Percentiles rank a stretch among this genome's conserved stretches.
Conservation (phyloP, 108 stramenopile species). For the Nitzschia palea region DNA sequence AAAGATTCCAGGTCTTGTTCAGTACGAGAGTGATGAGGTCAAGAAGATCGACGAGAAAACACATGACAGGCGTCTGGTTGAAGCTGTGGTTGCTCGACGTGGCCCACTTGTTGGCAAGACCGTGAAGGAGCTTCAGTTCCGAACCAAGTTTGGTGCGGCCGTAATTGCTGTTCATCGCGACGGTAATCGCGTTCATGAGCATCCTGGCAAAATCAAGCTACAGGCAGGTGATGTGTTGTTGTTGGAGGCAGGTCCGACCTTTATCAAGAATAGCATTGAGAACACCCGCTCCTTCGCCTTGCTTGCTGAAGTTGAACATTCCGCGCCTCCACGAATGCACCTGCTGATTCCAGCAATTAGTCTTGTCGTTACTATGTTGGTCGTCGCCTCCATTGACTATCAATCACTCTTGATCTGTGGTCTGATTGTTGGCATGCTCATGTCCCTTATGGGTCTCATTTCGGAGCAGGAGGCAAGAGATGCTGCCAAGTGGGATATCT, state of each 20-base stretch:
- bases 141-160: conserved; percentile 81
- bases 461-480: conserved; percentile 83
- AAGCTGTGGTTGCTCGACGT: conserved; percentile 79
- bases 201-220: conserved; percentile 80
- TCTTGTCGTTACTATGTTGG: conserved; percentile 56
- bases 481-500: conserved; percentile 83
- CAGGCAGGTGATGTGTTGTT: conserved; percentile 85
- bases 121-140: conserved; percentile 67
- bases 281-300: conserved; percentile 75
- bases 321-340: conserved; percentile 72
- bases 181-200: conserved; percentile 73
- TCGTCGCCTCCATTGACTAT: conserved; percentile 44
- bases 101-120: conserved; percentile 80
- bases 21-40: conserved; percentile 66
- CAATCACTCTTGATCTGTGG: conserved; percentile 60
- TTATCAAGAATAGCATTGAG: conserved; percentile 54
- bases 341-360: conserved; percentile 67
- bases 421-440: conserved; percentile 54
- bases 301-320: conserved; percentile 81
- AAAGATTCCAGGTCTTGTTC: conserved; percentile 80
- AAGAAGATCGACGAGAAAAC: conserved; percentile 69
- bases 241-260: conserved; percentile 83
- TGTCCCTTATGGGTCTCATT: conserved; percentile 70
- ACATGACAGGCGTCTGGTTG: conserved; percentile 76
- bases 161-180: conserved; percentile 87